Evolutionary conservation across 2,329 filamentous ascomycete species (phyloP).

Genomic region (Fusarium goolgardi): DNA sequence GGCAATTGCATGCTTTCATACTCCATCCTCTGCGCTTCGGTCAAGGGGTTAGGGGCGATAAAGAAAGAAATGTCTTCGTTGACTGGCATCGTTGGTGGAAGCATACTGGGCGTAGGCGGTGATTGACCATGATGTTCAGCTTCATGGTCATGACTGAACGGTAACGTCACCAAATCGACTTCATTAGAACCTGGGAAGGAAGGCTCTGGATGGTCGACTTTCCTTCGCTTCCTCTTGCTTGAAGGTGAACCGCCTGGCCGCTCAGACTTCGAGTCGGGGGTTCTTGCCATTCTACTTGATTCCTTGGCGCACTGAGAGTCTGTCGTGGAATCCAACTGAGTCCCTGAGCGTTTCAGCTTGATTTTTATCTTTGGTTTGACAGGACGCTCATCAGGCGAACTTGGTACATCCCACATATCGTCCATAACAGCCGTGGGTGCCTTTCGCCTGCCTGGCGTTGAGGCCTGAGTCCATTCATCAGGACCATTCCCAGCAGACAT

Average conservation of each 20-base stretch:
- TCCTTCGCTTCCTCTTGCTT: constrained; percentile 43
- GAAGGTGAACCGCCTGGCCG: constrained; percentile 6
- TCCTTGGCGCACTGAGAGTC: background rate
- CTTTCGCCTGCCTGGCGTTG: constrained; percentile 49
- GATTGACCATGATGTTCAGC: constrained; percentile 15
- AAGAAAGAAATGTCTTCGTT: constrained; percentile 49
- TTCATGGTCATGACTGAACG: constrained; percentile 38
- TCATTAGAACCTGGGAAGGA: constrained; percentile 41
- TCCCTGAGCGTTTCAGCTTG: constrained; percentile 29
- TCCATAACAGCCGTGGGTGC: constrained; percentile 39
- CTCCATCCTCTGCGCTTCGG: constrained; percentile 53
- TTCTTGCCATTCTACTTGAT: background rate
- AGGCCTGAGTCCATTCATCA: constrained; percentile 50
- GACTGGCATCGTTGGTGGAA: constrained; percentile 46
- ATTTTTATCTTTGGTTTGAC: constrained; percentile 28
- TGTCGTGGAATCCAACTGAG: constrained; percentile 2
- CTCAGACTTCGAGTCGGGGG: background rate
- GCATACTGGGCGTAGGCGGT: constrained; percentile 42
- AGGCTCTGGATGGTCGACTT: constrained; percentile 20
- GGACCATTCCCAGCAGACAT: constrained; percentile 22
- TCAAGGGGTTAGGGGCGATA: constrained; percentile 51
- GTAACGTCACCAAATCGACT: constrained; percentile 44
- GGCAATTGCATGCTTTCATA: constrained; percentile 48
- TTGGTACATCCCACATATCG: constrained; percentile 60
- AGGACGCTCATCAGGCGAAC: constrained; percentile 52